Conservation (phyloP, 768 basidiomycete species). For the Cantharellus cinnabarinus region DNA sequence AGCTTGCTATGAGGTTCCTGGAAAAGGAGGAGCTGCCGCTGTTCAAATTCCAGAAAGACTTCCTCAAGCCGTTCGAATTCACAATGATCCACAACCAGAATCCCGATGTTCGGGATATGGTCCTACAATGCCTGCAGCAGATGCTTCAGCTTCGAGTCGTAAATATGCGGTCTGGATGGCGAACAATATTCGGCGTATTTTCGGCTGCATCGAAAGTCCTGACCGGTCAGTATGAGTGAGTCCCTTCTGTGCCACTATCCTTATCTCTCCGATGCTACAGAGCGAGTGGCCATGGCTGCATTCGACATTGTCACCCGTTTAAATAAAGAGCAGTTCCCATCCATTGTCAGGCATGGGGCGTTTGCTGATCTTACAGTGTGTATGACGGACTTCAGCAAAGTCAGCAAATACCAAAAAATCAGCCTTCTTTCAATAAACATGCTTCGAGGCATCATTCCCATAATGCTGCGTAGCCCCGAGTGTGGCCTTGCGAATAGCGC, state of each 20-base stretch:
- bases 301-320: conserved; percentile 89
- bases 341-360: conserved; percentile 83
- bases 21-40: conserved; percentile 96
- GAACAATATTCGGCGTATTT: conserved; percentile 98
- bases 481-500: conserved; percentile 23
- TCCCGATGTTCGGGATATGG: conserved; percentile 93
- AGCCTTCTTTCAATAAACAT: conserved; percentile 89
- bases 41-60: conserved; percentile 99
- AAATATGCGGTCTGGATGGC: conserved; percentile 95
- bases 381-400: conserved; percentile 98
- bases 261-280: conserved; percentile 19
- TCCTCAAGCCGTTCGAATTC: conserved; percentile 92
- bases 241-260: background rate
- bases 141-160: conserved; percentile 92
- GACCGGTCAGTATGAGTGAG: conserved; percentile 34
- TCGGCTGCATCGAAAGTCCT: conserved; percentile 86
- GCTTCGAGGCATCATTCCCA: conserved; percentile 80
- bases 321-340: conserved; percentile 73
- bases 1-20: conserved; percentile 93
- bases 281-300: conserved; percentile 78
- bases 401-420: conserved; percentile 98
- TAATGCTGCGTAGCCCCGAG: conserved; percentile 73
- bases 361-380: conserved; percentile 94
- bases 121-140: conserved; percentile 91
- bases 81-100: conserved; percentile 95